Evolutionary conservation across 2,329 filamentous ascomycete species (phyloP).

Genomic region (Fusarium subglutinans): DNA sequence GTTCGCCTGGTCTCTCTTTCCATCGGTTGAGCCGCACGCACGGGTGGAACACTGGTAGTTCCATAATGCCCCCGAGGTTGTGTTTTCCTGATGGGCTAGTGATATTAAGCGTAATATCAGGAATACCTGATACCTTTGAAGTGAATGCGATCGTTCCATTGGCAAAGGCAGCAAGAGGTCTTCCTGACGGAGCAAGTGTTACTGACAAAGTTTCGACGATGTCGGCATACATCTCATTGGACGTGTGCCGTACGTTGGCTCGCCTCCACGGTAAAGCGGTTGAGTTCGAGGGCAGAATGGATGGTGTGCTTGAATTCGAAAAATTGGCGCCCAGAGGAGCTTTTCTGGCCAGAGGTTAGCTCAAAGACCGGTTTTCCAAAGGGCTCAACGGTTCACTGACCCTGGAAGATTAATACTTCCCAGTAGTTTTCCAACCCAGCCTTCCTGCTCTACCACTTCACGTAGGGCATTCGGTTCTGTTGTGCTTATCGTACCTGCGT

Average conservation of each 20-base stretch:
- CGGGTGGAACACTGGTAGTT: constrained; percentile 93
- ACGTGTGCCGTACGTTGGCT: constrained; percentile 92
- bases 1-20: constrained; percentile 86
- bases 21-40: constrained; percentile 91
- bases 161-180: constrained; percentile 85
- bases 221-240: constrained; percentile 96
- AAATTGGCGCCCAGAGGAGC: constrained; percentile 50
- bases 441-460: constrained; percentile 91
- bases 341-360: constrained; percentile 49
- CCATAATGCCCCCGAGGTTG: constrained; percentile 77
- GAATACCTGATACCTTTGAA: constrained; percentile 91
- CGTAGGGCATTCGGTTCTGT: constrained; percentile 93
- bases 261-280: constrained; percentile 84
- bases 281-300: constrained; percentile 56
- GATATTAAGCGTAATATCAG: constrained; percentile 85
- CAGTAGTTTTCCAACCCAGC: constrained; percentile 87
- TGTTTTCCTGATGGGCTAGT: constrained; percentile 84
- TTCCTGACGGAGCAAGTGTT: constrained; percentile 88
- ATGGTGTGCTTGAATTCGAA: constrained; percentile 51
- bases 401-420: constrained; percentile 87
- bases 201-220: constrained; percentile 90
- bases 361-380: neutral
- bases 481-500: constrained; percentile 86
- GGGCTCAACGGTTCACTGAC: constrained; percentile 51
- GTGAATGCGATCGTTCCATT: constrained; percentile 96